These are phyloP conservation scores for Emiliania huxleyi DNA, from an alignment of 78 protist genomes.

Conservation along the genomic window DNA sequence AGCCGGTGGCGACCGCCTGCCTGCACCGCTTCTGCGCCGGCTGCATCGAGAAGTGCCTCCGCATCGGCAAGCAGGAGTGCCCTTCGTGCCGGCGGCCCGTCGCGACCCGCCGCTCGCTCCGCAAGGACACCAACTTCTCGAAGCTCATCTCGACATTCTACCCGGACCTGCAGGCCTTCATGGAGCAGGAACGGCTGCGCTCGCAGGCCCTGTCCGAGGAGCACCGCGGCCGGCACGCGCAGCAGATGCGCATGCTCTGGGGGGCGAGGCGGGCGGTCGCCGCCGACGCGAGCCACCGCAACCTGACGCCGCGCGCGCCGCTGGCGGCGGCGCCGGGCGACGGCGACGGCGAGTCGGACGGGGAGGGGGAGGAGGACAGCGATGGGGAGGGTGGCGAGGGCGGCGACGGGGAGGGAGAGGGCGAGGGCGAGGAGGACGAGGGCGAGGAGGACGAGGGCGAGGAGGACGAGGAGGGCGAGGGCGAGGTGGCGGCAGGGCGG, in stretches of 20 bases:
- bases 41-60: constrained; percentile 10
- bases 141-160: not conserved
- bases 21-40: not conserved
- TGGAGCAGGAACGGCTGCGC: not conserved
- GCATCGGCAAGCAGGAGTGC: not conserved
- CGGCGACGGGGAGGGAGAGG: not conserved
- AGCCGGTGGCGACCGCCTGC: not conserved
- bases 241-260: not conserved
- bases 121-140: not conserved
- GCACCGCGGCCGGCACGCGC: not conserved
- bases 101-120: constrained; percentile 20
- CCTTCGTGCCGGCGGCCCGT: not conserved
- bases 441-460: no score
- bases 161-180: not conserved
- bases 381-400: not conserved
- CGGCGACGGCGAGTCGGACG: not conserved
- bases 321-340: not conserved
- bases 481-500: not conserved
- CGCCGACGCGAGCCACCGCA: not conserved
- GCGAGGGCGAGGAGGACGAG: not conserved
- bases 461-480: not conserved
- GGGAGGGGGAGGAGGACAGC: not conserved
- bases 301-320: not conserved
- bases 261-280: not conserved
- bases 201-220: not conserved